Base-by-base conservation (phyloP, 345 rosid genomes). In the Pseudoturritis turrita region DNA sequence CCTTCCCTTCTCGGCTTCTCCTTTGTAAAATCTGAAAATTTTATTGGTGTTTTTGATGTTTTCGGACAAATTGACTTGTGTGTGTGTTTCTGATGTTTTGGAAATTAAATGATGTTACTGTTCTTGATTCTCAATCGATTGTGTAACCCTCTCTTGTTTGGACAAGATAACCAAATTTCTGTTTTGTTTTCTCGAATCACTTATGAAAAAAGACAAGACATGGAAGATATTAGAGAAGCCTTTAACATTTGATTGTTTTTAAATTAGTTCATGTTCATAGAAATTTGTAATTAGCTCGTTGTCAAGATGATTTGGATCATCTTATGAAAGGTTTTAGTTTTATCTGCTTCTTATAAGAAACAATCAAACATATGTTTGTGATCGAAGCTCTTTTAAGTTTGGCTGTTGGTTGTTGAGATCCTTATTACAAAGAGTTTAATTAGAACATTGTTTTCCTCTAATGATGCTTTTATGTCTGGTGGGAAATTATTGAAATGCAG, bases 11-110 rank as follows among this genome's bases (percentile, higher is more conserved):
- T 4, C n/a, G n/a, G n/a, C n/a, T 65, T 73, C 10, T 25, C 65
- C 6, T 25, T 46, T 40, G 43, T 47, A 17, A 22, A 58, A 33
- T 58, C 25, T 37, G 31, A 31, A 23, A 5, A 8, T 3, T 6
- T 1, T n/a, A n/a, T n/a, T n/a, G n/a, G n/a, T n/a, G n/a, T 25
- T 47, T 62, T 40, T 62, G 1, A 29, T 41, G 46, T 53, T 45
- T 25, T 55, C 4, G 57, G 56, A 28, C 23, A 65, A 39, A 56
- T 74, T 74, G 73, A 74, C 73, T 50, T 29, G 2, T 29, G n/a
- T 51, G 0, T 57, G 55, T 51, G 19, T 29, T 66, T 58, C 5
- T 66, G 18, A 63, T 51, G 23, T 50, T 19, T 71, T 72, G 46
- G 23, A 63, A 63, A 72, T 33, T 8, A 33, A 29, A 31, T 44